Evolutionary conservation across 352 stramenopile genomes (phyloP).

Genomic region (Phytophthora pini): DNA sequence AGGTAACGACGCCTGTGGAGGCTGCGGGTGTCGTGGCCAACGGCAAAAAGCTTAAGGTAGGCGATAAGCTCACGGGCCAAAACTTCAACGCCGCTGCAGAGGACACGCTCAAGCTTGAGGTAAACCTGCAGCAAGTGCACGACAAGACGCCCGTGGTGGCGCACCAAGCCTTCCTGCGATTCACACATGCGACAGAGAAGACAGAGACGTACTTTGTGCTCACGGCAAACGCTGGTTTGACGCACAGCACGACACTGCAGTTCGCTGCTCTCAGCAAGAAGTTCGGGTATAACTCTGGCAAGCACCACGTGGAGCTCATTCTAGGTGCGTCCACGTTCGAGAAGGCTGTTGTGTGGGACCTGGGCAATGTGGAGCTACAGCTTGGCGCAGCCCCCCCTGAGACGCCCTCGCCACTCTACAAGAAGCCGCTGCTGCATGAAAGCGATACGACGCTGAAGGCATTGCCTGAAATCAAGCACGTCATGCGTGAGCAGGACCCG

Average conservation of each 20-base stretch:
- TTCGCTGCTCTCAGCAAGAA: conserved; percentile 81
- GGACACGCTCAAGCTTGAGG: conserved; percentile 63
- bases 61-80: conserved; percentile 61
- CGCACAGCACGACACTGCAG: conserved; percentile 52
- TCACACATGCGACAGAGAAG: conserved; percentile 62
- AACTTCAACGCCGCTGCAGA: conserved; percentile 66
- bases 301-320: conserved; percentile 74
- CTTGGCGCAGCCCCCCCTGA: conserved; percentile 66
- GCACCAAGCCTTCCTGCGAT: conserved; percentile 85
- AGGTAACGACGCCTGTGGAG: conserved; percentile 76
- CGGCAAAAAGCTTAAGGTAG: conserved; percentile 50
- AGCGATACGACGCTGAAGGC: conserved; percentile 88
- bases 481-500: conserved; percentile 82
- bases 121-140: conserved; percentile 62
- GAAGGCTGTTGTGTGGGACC: conserved; percentile 72
- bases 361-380: conserved; percentile 74
- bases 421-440: conserved; percentile 85
- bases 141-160: conserved; percentile 62
- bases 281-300: conserved; percentile 82
- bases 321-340: conserved; percentile 82
- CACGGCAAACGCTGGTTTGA: conserved; percentile 43
- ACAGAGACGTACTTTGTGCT: conserved; percentile 83
- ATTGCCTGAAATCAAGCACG: conserved; percentile 88
- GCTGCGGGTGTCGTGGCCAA: conserved; percentile 64
- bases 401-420: conserved; percentile 83